These are phyloP conservation scores for Ceratobasidium sp. DNA, from an alignment of 1,284 basidiomycete genomes.

Conservation along the genomic window DNA sequence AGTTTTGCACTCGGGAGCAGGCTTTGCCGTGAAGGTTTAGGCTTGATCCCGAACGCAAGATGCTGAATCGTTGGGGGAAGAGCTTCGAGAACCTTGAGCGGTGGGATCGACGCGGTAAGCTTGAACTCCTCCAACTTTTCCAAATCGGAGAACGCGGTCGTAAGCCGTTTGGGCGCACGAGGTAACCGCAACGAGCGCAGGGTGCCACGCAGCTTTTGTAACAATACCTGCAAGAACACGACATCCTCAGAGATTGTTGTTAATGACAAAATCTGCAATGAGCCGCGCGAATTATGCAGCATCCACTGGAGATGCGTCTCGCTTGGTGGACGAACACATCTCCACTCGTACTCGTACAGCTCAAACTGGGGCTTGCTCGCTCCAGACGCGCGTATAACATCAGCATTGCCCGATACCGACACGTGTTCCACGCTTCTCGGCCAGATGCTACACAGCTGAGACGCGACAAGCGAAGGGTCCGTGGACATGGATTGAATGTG, in stretches of 20 bases:
- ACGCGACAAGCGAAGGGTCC: conserved; percentile 24
- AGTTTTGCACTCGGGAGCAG: conserved; percentile 14
- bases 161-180: conserved; percentile 30
- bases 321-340: conserved; percentile 11
- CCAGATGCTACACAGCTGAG: conserved; percentile 41
- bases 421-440: conserved; percentile 38
- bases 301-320: conserved; percentile 34
- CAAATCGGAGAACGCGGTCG: not conserved
- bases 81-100: not conserved
- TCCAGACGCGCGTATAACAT: conserved; percentile 18
- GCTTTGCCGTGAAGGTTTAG: conserved; percentile 36
- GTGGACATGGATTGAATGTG: conserved; percentile 30
- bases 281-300: conserved; percentile 28
- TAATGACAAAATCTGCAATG: conserved; percentile 35
- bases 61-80: conserved; percentile 33
- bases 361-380: conserved; percentile 42
- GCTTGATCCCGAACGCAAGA: conserved; percentile 38
- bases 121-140: conserved; percentile 40
- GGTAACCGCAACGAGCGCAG: conserved; percentile 31
- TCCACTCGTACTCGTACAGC: conserved; percentile 41
- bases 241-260: conserved; percentile 24
- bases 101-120: conserved; percentile 32
- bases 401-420: conserved; percentile 30
- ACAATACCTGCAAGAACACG: conserved; percentile 19
- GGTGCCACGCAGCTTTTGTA: conserved; percentile 24